Evolutionary conservation across 2,329 filamentous ascomycete species (phyloP).

Genomic region (Diaporthe citrichinensis): DNA sequence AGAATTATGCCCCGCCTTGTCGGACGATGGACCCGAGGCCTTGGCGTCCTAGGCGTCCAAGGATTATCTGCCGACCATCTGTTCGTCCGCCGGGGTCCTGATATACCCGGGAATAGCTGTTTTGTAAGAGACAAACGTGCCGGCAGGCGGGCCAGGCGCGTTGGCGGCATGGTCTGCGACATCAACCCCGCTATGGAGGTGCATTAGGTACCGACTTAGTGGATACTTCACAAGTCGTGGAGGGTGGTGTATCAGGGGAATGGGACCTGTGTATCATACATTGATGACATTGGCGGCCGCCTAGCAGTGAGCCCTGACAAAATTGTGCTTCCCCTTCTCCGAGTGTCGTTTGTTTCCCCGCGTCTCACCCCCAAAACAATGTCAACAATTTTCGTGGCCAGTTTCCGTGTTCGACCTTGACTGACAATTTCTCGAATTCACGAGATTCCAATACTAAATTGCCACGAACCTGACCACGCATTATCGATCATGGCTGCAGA

Average conservation of each 20-base stretch:
- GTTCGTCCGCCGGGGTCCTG: neutral
- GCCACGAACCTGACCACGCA: neutral
- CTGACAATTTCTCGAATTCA: neutral
- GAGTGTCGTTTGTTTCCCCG: neutral
- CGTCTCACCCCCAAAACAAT: neutral
- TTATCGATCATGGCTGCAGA: neutral
- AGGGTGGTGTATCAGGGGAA: neutral
- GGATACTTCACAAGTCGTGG: neutral
- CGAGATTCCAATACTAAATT: neutral
- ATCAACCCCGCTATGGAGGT: slow-evolving; percentile 7
- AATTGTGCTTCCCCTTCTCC: too few relatives aligned
- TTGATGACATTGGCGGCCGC: neutral
- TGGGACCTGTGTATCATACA: neutral
- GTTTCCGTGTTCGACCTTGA: too few relatives aligned
- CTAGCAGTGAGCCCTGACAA: neutral
- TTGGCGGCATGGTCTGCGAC: neutral
- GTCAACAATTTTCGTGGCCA: neutral
- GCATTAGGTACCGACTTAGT: neutral
- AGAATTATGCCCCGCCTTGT: slow-evolving; percentile 27
- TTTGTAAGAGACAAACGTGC: neutral
- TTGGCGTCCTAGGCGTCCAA: neutral
- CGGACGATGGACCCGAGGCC: neutral
- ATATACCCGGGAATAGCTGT: neutral
- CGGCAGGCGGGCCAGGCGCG: neutral
- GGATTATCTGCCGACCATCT: slow-evolving; percentile 1